phyloP scores from a whole-genome alignment of 805 yeast species.

The Lipomyces orientalis region DNA sequence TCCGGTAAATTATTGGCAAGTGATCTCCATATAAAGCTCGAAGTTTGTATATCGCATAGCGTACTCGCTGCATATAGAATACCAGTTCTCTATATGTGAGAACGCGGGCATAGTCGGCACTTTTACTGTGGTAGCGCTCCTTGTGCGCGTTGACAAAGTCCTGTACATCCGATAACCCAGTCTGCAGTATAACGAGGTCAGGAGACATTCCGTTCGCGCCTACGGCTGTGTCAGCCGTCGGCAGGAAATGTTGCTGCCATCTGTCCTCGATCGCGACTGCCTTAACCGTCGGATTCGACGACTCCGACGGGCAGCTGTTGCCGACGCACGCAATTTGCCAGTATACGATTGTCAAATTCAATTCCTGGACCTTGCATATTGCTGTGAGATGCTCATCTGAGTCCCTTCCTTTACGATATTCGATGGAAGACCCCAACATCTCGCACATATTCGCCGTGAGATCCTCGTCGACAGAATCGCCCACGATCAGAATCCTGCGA shows the following conservation, averaged over 20 bases:
- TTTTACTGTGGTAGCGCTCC: neutral
- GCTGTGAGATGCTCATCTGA: conserved; percentile 6
- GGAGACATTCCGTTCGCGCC: conserved; percentile 20
- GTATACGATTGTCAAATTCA: conserved; percentile 17
- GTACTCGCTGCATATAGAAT: conserved; percentile 14
- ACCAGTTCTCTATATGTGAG: conserved; percentile 11
- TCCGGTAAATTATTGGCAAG: conserved; percentile 18
- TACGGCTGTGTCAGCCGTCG: neutral
- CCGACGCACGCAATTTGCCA: conserved; percentile 22
- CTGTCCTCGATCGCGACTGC: conserved; percentile 20
- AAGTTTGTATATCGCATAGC: neutral
- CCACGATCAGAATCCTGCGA: conserved; percentile 17
- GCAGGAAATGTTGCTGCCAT: conserved; percentile 9
- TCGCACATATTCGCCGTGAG: conserved; percentile 5
- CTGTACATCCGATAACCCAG: conserved; percentile 22
- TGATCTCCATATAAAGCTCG: conserved; percentile 8
- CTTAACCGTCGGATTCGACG: conserved; percentile 5
- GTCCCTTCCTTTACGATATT: neutral
- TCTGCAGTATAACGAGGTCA: conserved; percentile 19
- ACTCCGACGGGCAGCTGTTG: conserved; percentile 14
- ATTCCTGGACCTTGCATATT: conserved; percentile 8
- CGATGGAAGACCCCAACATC: conserved; percentile 1
- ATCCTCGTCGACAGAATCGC: conserved; percentile 18
- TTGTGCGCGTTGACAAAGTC: neutral
- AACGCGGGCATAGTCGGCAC: neutral